Percentiles rank a stretch among this genome's conserved stretches.
phyloP scores from a whole-genome alignment of 805 yeast species.

The Nakazawaea ishiwadae region DNA sequence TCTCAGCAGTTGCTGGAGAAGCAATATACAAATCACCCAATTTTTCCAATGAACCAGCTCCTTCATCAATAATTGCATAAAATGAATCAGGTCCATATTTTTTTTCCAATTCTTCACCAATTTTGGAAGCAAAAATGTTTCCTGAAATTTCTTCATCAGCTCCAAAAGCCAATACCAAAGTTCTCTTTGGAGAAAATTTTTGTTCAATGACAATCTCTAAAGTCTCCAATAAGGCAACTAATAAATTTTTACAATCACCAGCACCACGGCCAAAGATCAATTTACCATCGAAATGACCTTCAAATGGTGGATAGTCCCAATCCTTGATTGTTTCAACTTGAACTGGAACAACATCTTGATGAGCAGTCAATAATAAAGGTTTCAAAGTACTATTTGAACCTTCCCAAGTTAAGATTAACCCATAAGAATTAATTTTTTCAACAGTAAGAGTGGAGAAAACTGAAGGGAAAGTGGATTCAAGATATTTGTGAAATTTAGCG shows the following conservation, averaged over 20 bases:
- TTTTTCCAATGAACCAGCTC: slow-evolving; percentile 30
- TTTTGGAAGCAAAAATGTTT: slow-evolving; percentile 49
- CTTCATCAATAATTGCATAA: slow-evolving; percentile 56
- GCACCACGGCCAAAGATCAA: slow-evolving; percentile 75
- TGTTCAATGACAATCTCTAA: slow-evolving; percentile 46
- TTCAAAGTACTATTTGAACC: slow-evolving; percentile 49
- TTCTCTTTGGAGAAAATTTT: slow-evolving; percentile 55
- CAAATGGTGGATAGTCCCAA: slow-evolving; percentile 68
- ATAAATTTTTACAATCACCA: slow-evolving; percentile 66
- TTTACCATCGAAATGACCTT: slow-evolving; percentile 63
- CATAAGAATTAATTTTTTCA: slow-evolving; percentile 55
- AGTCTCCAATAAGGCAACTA: slow-evolving; percentile 64
- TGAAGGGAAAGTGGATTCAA: slow-evolving; percentile 50
- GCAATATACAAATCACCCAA: slow-evolving; percentile 37
- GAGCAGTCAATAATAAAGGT: slow-evolving; percentile 70
- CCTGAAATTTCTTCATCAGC: slow-evolving; percentile 80
- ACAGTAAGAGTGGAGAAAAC: slow-evolving; percentile 43
- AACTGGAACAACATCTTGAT: slow-evolving; percentile 80
- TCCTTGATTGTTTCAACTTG: slow-evolving; percentile 45
- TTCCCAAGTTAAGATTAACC: slow-evolving; percentile 57
- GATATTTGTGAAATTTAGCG: slow-evolving; percentile 44
- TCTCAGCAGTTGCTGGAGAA: slow-evolving; percentile 44
- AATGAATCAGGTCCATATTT: slow-evolving; percentile 59
- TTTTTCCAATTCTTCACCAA: slow-evolving; percentile 42
- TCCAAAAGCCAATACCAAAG: slow-evolving; percentile 63